These are phyloP conservation scores for Stemphylium lycopersici DNA, from an alignment of 2,329 filamentous ascomycete genomes.

Conservation along the genomic window DNA sequence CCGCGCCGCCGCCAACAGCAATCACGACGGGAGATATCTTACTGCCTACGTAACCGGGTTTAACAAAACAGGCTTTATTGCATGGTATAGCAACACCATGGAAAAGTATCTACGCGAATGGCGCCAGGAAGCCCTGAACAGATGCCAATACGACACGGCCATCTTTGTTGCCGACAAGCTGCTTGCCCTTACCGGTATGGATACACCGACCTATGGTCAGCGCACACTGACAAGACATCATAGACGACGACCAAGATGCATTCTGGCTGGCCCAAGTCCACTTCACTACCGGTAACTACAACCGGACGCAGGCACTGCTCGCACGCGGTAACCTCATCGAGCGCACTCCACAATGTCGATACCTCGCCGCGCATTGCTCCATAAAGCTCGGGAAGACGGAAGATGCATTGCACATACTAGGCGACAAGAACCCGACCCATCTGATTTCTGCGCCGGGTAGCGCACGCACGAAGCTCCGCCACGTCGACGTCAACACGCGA, in stretches of 20 bases:
- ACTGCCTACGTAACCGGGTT: background rate
- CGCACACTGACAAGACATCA: slow-evolving; percentile 14
- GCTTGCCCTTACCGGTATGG: slow-evolving; percentile 87
- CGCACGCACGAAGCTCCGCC: slow-evolving; percentile 73
- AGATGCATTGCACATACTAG: slow-evolving; percentile 83
- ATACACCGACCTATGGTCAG: background rate
- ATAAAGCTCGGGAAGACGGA: slow-evolving; percentile 91
- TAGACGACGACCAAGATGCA: slow-evolving; percentile 91
- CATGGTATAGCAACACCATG: slow-evolving; percentile 61
- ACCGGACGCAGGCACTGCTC: slow-evolving; percentile 84
- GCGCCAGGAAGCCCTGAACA: slow-evolving; percentile 93
- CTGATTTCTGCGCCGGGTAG: slow-evolving; percentile 73
- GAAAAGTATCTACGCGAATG: slow-evolving; percentile 92
- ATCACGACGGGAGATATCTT: slow-evolving; percentile 1
- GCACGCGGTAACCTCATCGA: slow-evolving; percentile 80
- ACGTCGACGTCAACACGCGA: slow-evolving; percentile 61
- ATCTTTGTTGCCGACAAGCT: slow-evolving; percentile 98
- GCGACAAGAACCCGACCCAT: slow-evolving; percentile 92
- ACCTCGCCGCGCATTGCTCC: slow-evolving; percentile 90
- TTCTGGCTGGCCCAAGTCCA: slow-evolving; percentile 99
- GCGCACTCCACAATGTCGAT: slow-evolving; percentile 85
- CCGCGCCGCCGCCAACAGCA: slow-evolving; percentile 1
- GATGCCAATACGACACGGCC: slow-evolving; percentile 94
- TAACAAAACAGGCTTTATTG: background rate
- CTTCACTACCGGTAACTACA: slow-evolving; percentile 94